Conservation (phyloP, 2,329 filamentous ascomycete genomes). For the Arthrobotrys sinensis region DNA sequence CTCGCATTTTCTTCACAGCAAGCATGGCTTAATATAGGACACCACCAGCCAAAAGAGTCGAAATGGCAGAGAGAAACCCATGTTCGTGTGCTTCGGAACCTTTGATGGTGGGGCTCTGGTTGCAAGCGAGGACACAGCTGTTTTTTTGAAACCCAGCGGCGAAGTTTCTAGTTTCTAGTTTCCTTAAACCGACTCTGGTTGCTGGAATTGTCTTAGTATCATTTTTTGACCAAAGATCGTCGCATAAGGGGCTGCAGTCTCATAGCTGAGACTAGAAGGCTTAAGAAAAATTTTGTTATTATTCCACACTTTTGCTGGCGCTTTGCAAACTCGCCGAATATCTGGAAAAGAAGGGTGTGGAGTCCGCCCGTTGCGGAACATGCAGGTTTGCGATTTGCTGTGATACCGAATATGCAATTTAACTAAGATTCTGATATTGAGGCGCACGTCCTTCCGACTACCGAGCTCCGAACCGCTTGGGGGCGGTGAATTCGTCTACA, state of each 20-base stretch:
- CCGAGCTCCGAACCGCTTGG: not conserved
- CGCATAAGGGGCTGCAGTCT: not conserved
- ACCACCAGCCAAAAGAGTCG: conserved; percentile 21
- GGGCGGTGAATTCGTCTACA: too few relatives aligned
- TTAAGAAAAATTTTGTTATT: too few relatives aligned
- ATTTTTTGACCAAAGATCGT: not conserved
- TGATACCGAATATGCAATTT: not conserved
- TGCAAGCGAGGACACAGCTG: not conserved
- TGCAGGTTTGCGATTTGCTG: not conserved
- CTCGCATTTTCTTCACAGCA: not conserved
- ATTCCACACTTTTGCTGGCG: too few relatives aligned
- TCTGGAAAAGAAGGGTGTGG: not conserved
- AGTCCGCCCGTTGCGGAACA: too few relatives aligned
- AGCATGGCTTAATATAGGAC: conserved; percentile 24
- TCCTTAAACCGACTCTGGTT: conserved; percentile 40
- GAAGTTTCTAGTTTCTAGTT: conserved; percentile 25
- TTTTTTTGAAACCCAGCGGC: not conserved
- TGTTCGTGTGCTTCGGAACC: conserved; percentile 9
- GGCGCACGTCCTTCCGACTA: not conserved
- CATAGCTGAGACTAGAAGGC: not conserved
- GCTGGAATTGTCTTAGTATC: conserved; percentile 21
- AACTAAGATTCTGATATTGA: not conserved
- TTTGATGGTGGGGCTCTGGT: not conserved
- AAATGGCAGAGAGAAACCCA: conserved; percentile 11
- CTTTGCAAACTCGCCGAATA: too few relatives aligned